Percentiles rank a stretch among this genome's conserved stretches.
Evolutionary conservation across 2,329 filamentous ascomycete species (phyloP).

Genomic region (Rachicladosporium sp.): DNA sequence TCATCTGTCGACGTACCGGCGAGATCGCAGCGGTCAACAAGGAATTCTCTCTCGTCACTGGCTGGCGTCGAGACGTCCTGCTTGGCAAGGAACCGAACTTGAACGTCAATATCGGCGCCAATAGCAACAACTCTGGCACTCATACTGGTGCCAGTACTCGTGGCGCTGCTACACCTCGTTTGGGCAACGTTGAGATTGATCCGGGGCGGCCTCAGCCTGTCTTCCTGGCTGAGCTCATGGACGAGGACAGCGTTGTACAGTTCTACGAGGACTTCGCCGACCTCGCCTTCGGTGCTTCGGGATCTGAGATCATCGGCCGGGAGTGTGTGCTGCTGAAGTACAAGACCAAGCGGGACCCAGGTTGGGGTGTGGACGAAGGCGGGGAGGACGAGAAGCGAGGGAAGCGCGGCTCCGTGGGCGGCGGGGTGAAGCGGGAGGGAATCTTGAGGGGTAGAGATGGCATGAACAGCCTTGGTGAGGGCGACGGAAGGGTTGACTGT

Average conservation of each 20-base stretch:
- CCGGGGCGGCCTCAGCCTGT: constrained; percentile 55
- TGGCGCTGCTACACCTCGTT: constrained; percentile 36
- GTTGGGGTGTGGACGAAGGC: constrained; percentile 35
- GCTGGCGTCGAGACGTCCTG: constrained; percentile 83
- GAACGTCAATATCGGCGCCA: constrained; percentile 64
- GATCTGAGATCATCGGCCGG: constrained; percentile 63
- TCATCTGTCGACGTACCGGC: constrained; percentile 83
- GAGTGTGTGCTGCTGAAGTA: constrained; percentile 86
- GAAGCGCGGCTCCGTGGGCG: constrained; percentile 10
- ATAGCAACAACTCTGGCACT: constrained; percentile 26
- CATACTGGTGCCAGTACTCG: constrained; percentile 33
- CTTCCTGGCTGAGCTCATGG: constrained; percentile 82
- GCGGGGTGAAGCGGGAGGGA: constrained; percentile 13
- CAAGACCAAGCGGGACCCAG: constrained; percentile 52
- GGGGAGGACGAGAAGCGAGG: constrained; percentile 21
- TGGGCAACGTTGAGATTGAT: constrained; percentile 17
- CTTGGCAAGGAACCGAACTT: constrained; percentile 77
- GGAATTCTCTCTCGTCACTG: constrained; percentile 90
- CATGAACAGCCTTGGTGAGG: constrained; percentile 65
- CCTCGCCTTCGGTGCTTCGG: constrained; percentile 81
- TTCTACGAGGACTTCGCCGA: constrained; percentile 95
- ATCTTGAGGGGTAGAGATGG: constrained; percentile 54
- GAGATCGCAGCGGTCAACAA: constrained; percentile 94
- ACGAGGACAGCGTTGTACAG: constrained; percentile 83
- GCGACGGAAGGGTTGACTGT: constrained; percentile 85